Conservation (phyloP, 129 eudicot species). For the Lactuca saligna region DNA sequence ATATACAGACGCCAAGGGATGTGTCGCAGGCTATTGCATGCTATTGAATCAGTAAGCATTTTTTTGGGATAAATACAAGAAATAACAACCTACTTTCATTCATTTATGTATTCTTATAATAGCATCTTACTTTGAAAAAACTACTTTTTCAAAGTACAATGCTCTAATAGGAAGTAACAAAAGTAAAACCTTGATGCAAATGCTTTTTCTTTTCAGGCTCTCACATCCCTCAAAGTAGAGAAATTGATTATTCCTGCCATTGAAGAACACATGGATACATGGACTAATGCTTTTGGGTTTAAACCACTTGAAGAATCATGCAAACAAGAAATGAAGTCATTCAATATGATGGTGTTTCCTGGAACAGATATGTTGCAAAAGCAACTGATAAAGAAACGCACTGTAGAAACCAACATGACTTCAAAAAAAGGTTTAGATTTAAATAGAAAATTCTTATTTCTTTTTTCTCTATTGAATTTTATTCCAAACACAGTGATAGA, state of each 20-base stretch:
- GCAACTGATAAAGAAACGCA: slow-evolving; percentile 42
- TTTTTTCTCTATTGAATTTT: neutral
- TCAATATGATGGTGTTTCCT: slow-evolving; percentile 88
- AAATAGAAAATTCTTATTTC: neutral
- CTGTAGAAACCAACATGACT: slow-evolving; percentile 29
- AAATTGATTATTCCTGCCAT: slow-evolving; percentile 83
- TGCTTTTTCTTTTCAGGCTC: slow-evolving; percentile 45
- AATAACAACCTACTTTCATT: neutral
- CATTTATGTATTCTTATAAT: too few relatives aligned
- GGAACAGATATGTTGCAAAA: slow-evolving; percentile 89
- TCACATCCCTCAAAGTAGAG: slow-evolving; percentile 64
- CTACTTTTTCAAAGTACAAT: too few relatives aligned
- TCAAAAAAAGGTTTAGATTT: slow-evolving; percentile 27
- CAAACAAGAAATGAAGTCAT: slow-evolving; percentile 59
- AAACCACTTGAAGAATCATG: slow-evolving; percentile 43
- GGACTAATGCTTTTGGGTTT: slow-evolving; percentile 72
- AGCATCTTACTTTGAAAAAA: too few relatives aligned
- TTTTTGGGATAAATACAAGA: neutral
- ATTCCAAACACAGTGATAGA: slow-evolving; percentile 3
- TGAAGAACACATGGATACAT: slow-evolving; percentile 79
- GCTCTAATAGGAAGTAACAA: too few relatives aligned
- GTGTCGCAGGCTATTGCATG: slow-evolving; percentile 79
- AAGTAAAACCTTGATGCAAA: too few relatives aligned
- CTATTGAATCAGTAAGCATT: slow-evolving; percentile 70
- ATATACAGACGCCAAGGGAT: slow-evolving; percentile 96